Conservation (phyloP, 1,284 basidiomycete species). For the Moniliophthora roreri region DNA sequence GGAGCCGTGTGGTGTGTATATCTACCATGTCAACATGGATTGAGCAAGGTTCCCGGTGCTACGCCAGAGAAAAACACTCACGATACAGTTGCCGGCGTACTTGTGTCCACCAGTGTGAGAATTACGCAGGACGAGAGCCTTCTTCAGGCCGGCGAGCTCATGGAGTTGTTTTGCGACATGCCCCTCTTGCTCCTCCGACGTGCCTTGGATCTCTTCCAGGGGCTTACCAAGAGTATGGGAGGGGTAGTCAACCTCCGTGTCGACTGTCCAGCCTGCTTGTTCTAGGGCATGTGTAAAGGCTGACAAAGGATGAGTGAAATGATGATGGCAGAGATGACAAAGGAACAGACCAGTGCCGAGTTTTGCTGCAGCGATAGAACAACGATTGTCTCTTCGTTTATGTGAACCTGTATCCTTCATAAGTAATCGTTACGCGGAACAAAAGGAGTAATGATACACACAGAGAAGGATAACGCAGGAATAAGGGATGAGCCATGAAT, state of each 20-base stretch:
- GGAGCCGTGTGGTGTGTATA: slow-evolving; percentile 83
- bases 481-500: slow-evolving; percentile 75
- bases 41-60: too few species aligned
- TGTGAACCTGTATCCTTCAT: slow-evolving; percentile 71
- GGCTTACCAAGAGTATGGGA: slow-evolving; percentile 62
- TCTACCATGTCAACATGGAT: slow-evolving; percentile 46
- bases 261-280: slow-evolving; percentile 68
- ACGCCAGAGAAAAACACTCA: slow-evolving; percentile 37
- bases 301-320: slow-evolving; percentile 26
- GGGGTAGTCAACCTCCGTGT: slow-evolving; percentile 75
- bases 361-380: slow-evolving; percentile 82
- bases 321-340: slow-evolving; percentile 5
- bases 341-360: slow-evolving; percentile 64
- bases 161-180: slow-evolving; percentile 22
- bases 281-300: slow-evolving; percentile 65
- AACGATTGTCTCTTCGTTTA: slow-evolving; percentile 88
- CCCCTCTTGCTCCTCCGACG: slow-evolving; percentile 37
- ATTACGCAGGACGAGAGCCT: slow-evolving; percentile 72
- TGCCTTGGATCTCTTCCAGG: too few species aligned
- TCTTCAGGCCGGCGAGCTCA: slow-evolving; percentile 34
- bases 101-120: slow-evolving; percentile 92
- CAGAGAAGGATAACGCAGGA: slow-evolving; percentile 80
- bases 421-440: slow-evolving; percentile 12
- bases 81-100: slow-evolving; percentile 90
- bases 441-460: slow-evolving; percentile 37